phyloP scores from a whole-genome alignment of 106 monocot species.

The Xerophyta viscosa region DNA sequence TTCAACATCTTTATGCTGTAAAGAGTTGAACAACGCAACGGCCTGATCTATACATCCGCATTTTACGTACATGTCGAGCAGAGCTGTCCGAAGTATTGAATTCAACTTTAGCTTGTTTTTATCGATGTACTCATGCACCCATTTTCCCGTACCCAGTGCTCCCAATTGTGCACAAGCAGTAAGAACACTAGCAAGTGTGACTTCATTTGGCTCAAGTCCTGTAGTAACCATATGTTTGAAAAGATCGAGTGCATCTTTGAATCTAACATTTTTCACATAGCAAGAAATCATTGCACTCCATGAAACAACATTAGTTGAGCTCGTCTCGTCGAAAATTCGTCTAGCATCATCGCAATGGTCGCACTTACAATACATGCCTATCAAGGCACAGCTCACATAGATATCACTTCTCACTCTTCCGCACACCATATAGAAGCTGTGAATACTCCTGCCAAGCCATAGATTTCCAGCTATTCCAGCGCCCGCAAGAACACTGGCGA shows the following conservation, averaged over 20 bases:
- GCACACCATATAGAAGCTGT: slow-evolving; percentile 18
- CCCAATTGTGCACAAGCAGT: slow-evolving; percentile 39
- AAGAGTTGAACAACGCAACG: slow-evolving; percentile 3
- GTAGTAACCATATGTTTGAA: slow-evolving; percentile 25
- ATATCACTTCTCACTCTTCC: slow-evolving; percentile 21
- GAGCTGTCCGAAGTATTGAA: slow-evolving; percentile 14
- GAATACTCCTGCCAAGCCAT: slow-evolving; percentile 19
- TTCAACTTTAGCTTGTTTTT: slow-evolving; percentile 11
- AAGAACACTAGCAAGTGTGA: slow-evolving; percentile 17
- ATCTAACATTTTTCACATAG: slow-evolving; percentile 12
- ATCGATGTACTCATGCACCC: slow-evolving; percentile 19
- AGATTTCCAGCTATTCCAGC: slow-evolving; percentile 11
- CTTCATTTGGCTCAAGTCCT: slow-evolving; percentile 12
- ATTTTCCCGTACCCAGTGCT: slow-evolving; percentile 26
- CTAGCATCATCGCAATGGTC: slow-evolving; percentile 12
- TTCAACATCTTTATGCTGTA: slow-evolving; percentile 20
- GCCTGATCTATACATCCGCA: slow-evolving; percentile 24
- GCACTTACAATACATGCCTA: slow-evolving; percentile 23
- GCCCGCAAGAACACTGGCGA: slow-evolving; percentile 10
- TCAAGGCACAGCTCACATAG: slow-evolving; percentile 11
- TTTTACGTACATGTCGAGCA: slow-evolving; percentile 55
- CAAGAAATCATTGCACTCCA: slow-evolving; percentile 52
- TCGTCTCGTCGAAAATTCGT: slow-evolving; percentile 34
- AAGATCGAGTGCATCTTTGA: slow-evolving; percentile 9
- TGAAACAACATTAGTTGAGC: slow-evolving; percentile 16